phyloP scores from a whole-genome alignment of 495 filamentous ascomycete genomes.

The Trichoderma reesei region DNA sequence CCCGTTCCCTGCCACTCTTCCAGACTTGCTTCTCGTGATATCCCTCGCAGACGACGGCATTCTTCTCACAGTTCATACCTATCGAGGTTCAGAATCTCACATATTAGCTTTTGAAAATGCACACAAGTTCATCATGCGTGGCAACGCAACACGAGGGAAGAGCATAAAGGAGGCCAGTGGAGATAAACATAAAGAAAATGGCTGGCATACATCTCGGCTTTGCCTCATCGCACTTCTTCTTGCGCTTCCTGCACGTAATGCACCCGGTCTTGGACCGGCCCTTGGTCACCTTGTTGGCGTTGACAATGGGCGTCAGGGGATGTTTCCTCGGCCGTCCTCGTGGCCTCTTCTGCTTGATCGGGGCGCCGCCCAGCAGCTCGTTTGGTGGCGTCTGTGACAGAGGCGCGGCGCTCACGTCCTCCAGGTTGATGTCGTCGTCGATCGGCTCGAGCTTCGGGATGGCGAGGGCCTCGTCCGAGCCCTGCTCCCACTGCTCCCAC shows the following conservation, averaged over 20 bases:
- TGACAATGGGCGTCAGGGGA: constrained; percentile 45
- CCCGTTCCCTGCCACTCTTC: constrained; percentile 71
- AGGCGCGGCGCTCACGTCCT: constrained; percentile 35
- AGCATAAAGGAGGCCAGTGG: too few species aligned
- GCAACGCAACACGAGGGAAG: too few species aligned
- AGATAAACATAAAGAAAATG: too few species aligned
- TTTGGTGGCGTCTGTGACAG: constrained; percentile 18
- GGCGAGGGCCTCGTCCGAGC: constrained; percentile 24
- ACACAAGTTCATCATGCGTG: too few species aligned
- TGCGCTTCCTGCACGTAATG: constrained; percentile 80
- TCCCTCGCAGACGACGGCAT: constrained; percentile 84
- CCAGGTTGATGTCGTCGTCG: constrained; percentile 39
- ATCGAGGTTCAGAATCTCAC: not conserved
- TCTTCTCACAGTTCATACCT: constrained; percentile 89
- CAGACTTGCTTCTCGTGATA: constrained; percentile 84
- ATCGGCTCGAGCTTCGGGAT: constrained; percentile 37
- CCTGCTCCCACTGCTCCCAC: constrained; percentile 30
- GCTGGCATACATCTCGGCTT: constrained; percentile 65
- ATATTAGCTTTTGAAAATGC: constrained; percentile 5
- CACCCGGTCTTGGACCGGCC: constrained; percentile 92
- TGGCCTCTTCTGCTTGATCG: constrained; percentile 42
- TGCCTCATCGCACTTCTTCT: constrained; percentile 97
- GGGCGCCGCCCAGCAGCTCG: constrained; percentile 13
- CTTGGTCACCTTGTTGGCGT: constrained; percentile 60
- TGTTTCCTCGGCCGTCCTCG: constrained; percentile 82